Percentiles rank a stretch among this genome's conserved stretches.
Conservation (phyloP, 768 basidiomycete species). For the Rhizopogon salebrosus region DNA sequence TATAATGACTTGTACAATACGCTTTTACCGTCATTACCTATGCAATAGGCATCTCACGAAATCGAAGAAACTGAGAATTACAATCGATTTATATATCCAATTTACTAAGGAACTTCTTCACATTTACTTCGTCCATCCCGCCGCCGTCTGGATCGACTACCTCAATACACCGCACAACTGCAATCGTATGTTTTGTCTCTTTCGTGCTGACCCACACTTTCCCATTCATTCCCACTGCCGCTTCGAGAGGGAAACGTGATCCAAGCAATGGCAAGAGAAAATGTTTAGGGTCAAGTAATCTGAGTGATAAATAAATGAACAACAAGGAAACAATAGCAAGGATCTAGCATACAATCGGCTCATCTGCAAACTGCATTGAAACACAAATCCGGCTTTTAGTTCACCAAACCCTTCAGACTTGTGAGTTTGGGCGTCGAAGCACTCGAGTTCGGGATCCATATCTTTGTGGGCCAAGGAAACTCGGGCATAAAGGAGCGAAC, state of each 20-base stretch:
- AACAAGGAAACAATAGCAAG: neutral
- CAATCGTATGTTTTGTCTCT: constrained; percentile 69
- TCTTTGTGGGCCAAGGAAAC: constrained; percentile 93
- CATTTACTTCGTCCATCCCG: constrained; percentile 47
- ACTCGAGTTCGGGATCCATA: constrained; percentile 97
- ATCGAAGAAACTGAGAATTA: neutral
- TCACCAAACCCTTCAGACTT: constrained; percentile 94
- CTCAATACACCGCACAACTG: constrained; percentile 74
- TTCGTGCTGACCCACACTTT: constrained; percentile 84
- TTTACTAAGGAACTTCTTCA: constrained; percentile 49
- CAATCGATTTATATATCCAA: constrained; percentile 34
- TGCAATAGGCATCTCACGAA: neutral
- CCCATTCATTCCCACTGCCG: constrained; percentile 88
- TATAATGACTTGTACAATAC: constrained; percentile 6
- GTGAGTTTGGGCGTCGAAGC: constrained; percentile 88
- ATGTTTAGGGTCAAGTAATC: constrained; percentile 75
- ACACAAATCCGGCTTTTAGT: constrained; percentile 82
- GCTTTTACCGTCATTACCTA: neutral
- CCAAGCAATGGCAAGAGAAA: constrained; percentile 82
- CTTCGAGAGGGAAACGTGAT: constrained; percentile 78
- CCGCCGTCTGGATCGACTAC: constrained; percentile 73
- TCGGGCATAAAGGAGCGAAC: constrained; percentile 85
- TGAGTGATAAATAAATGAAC: constrained; percentile 24
- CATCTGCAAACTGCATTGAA: constrained; percentile 77
- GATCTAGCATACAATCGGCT: constrained; percentile 67